phyloP scores from a whole-genome alignment of 2,329 filamentous ascomycete genomes.

The Blastomyces emzantsi region DNA sequence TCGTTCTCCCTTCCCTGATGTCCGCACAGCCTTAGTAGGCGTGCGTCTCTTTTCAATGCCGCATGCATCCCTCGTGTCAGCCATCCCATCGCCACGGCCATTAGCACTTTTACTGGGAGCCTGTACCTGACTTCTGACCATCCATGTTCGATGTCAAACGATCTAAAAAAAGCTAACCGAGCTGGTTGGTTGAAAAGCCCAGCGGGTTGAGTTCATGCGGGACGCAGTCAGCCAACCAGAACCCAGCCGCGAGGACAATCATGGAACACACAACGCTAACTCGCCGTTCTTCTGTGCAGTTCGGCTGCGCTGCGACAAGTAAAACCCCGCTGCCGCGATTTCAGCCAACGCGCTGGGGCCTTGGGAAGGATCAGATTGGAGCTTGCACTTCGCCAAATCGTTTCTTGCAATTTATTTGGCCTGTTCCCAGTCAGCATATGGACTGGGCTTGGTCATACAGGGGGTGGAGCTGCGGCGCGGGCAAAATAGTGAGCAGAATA shows the following conservation, averaged over 20 bases:
- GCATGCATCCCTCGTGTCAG: slow-evolving; percentile 1
- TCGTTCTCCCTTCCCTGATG: no score
- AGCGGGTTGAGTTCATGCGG: not conserved
- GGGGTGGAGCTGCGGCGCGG: not conserved
- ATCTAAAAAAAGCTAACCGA: slow-evolving; percentile 3
- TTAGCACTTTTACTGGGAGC: not conserved
- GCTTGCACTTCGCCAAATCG: not conserved
- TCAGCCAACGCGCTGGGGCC: not conserved
- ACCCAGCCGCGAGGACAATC: not conserved
- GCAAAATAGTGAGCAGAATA: not conserved
- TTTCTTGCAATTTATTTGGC: not conserved
- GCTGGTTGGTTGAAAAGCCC: not conserved
- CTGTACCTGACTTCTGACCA: not conserved
- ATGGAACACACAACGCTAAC: not conserved
- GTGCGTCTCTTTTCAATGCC: not conserved
- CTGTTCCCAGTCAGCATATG: not conserved
- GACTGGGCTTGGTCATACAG: not conserved
- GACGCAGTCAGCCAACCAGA: not conserved
- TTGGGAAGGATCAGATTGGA: not conserved
- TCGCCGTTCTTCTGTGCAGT: not conserved
- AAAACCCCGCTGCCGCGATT: not conserved
- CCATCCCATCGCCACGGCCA: not conserved
- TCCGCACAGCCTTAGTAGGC: not conserved
- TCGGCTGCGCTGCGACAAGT: not conserved
- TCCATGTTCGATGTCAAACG: not conserved